Base-by-base conservation (phyloP, 2,329 filamentous ascomycete species). In the Aspergillus awamori region DNA sequence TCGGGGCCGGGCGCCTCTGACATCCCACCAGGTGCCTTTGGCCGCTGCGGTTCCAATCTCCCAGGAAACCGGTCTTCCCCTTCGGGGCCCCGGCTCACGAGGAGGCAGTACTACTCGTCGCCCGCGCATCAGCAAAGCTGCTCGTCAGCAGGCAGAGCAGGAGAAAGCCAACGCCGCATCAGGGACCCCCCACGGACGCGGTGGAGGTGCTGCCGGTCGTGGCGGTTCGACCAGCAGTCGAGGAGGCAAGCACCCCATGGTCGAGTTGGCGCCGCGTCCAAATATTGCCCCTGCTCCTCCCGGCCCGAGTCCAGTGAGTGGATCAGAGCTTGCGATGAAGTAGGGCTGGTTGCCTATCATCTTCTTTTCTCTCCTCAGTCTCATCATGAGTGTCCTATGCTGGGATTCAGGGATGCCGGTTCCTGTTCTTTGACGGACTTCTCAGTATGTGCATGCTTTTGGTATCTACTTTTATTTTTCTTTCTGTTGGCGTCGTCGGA, bases 1-100 rank as follows among this genome's bases (percentile, higher is more conserved):
- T 17, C 82, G 84, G 53, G 83, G 83, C 38, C 80, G 82, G 61
- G 82, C 79, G 51, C 80, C 83, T 36, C 84, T 89, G 38, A 87
- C 89, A 22, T 89, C 90, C 33, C 85, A 91, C 57, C 90, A 91
- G 61, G 89, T 91, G 43, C 83, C 86, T 10, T 88, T 90, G 1
- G 86, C 89, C 11, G 85, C 93, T 65, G 96, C 96, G 75, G 91
- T 93, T 55, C 88, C 93, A 45, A 90, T 95, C 68, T 97, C 92
- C 20, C 97, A 97, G 74, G 90, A 92, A 53, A 92, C 96, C 71
- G 91, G 92, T 69, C 89, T 90, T 63, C 87, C 90, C 69, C 87
- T 93, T 10, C 76, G 77, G 55, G 84, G 84, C 51, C 87, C 89
- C 8, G 89, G 89, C n/a, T 91, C 91, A 38, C 85, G 92, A 45